Evolutionary conservation across 768 basidiomycete genomes (phyloP).

Genomic region (Trametes cinnabarina): DNA sequence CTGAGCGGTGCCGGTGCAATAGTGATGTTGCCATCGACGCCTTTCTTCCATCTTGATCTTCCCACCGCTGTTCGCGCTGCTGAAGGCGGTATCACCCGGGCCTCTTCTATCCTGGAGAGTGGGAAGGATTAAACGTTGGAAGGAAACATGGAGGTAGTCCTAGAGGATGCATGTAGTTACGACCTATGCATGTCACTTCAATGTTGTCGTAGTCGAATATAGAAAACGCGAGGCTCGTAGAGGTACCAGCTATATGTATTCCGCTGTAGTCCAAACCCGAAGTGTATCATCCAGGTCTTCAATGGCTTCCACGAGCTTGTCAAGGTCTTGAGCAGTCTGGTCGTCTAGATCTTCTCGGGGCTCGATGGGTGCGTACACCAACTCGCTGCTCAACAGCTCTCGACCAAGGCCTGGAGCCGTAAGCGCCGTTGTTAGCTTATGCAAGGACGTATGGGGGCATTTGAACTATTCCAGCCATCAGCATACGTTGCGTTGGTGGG

Average conservation of each 20-base stretch:
- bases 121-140: background rate
- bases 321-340: conserved; percentile 36
- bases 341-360: conserved; percentile 39
- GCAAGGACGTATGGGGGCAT: conserved; percentile 42
- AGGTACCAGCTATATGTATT: conserved; percentile 13
- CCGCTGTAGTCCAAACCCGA: conserved; percentile 56
- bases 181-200: conserved; percentile 10
- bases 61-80: conserved; percentile 30
- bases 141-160: background rate
- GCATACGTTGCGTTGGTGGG: background rate
- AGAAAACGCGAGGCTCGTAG: background rate
- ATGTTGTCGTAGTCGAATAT: background rate
- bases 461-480: conserved; percentile 37
- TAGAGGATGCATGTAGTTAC: conserved; percentile 9
- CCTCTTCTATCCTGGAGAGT: background rate
- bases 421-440: conserved; percentile 38
- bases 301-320: conserved; percentile 47
- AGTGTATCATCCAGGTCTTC: conserved; percentile 59
- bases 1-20: conserved; percentile 11
- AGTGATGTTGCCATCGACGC: conserved; percentile 53
- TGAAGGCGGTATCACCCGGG: conserved; percentile 21
- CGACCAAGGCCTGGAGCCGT: conserved; percentile 30
- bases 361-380: conserved; percentile 55
- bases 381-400: conserved; percentile 47
- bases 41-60: conserved; percentile 81